These are phyloP conservation scores for Gonium pectorale DNA, from an alignment of 139 green algal genomes.

Conservation along the genomic window DNA sequence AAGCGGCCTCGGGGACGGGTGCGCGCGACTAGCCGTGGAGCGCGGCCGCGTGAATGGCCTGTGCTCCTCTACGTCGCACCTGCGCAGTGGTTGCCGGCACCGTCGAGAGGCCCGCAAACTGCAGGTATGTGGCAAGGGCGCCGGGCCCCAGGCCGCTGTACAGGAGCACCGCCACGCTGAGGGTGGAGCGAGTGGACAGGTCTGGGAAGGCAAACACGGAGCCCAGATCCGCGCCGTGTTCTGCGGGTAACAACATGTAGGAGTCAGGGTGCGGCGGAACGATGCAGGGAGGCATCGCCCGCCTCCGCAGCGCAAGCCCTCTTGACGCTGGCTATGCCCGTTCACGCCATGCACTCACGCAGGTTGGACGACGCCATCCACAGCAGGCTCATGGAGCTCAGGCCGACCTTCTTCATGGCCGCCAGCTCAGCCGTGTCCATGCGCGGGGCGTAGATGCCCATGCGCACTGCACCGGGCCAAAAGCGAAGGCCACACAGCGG, in stretches of 20 bases:
- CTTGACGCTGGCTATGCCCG: no score
- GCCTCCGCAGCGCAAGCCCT: no score
- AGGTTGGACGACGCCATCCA: slow-evolving; percentile 40
- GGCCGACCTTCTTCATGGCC: slow-evolving; percentile 61
- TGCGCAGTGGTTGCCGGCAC: slow-evolving; percentile 31
- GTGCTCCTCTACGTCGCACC: slow-evolving; percentile 6
- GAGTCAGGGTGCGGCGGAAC: no score
- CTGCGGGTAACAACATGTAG: not conserved
- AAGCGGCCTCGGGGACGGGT: no score
- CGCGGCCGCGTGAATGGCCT: no score
- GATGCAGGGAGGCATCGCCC: no score
- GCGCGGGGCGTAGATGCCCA: slow-evolving; percentile 55
- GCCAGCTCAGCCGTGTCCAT: slow-evolving; percentile 53
- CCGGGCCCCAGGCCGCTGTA: slow-evolving; percentile 62
- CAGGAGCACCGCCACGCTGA: slow-evolving; percentile 26
- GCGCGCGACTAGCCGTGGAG: not conserved
- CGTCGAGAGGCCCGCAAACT: slow-evolving; percentile 35
- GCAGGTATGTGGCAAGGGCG: slow-evolving; percentile 58
- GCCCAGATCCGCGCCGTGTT: not conserved
- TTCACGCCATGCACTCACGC: slow-evolving; percentile 27
- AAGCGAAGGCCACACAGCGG: no score
- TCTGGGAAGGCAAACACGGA: slow-evolving; percentile 25
- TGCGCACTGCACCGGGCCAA: slow-evolving; percentile 52
- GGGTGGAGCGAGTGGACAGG: slow-evolving; percentile 1
- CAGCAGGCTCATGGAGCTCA: slow-evolving; percentile 16